Evolutionary conservation across 2,329 filamentous ascomycete species (phyloP), one percentile per base, ranked within the genome.

Genomic region (Volutella citrinella): DNA sequence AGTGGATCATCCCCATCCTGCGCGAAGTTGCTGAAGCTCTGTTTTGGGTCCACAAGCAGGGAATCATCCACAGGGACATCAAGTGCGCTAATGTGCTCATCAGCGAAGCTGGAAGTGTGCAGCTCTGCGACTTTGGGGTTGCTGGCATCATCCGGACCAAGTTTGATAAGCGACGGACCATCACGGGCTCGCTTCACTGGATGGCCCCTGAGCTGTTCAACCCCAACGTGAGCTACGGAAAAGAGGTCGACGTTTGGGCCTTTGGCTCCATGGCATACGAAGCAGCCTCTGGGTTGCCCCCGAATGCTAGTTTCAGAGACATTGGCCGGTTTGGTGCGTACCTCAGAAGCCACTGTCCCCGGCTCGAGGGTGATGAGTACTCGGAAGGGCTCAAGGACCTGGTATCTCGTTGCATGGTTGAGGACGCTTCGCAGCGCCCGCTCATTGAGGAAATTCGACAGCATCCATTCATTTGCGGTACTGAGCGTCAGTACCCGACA

Each of bases 91-190:
- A 93, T 52, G 82, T 93, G 19, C 72, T 91, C 36, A 78, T 93
- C 42, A 85, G 82, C 6, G 86, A 91, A 59, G 74, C 79, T 22
- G 87, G 87, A 17, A 69, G 77, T 18, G 83, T 93, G 7, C 87
- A 93, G 57, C 74, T 93, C 20, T 89, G 86, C 55, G 87, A 93
- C 56, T 93, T 93, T 58, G 87, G 87, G 45, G 85, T 93, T 29
- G 84, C 87, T 19, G 85, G 84, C 27, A 78, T 87, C 28, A 76
- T 90, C 36, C 84, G 90, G 55, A 82, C 74, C 25, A 82, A 85
- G 46, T 74, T 81, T 34, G 81, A 85, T 50, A 93, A 93, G 62
- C 72, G 86, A 33, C 82, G 82, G 5, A 91, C 87, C 1, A 82
- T 91, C 30, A 84, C 91, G 36, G 87, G 87, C 16, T 93, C 87